Percentiles rank a stretch among this genome's conserved stretches.
Evolutionary conservation across 306 rosid species (phyloP).

Genomic region (Cercis canadensis): DNA sequence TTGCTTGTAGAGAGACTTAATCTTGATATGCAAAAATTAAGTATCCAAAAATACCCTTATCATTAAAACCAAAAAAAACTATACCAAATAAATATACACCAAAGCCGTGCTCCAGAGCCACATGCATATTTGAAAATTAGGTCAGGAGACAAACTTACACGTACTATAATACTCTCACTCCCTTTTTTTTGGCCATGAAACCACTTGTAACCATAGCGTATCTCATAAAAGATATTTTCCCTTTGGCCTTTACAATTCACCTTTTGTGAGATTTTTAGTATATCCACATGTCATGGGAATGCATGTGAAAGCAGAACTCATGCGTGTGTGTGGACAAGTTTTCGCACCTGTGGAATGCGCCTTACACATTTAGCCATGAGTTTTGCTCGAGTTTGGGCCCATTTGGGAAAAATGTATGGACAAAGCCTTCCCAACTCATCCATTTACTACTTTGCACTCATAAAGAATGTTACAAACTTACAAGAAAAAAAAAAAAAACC

Average conservation of each 20-base stretch:
- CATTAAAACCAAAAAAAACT: too few species aligned
- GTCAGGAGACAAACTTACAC: not conserved
- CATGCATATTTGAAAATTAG: slow-evolving; percentile 1
- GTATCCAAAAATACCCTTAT: too few species aligned
- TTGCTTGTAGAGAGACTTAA: too few species aligned
- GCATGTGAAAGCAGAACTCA: slow-evolving; percentile 30
- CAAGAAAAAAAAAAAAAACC: slow-evolving; percentile 23
- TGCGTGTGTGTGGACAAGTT: slow-evolving; percentile 41
- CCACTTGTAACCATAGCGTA: slow-evolving; percentile 14
- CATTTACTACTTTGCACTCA: slow-evolving; percentile 2
- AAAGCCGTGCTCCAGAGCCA: slow-evolving; percentile 24
- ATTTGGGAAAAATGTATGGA: slow-evolving; percentile 35
- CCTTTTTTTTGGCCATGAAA: slow-evolving; percentile 26
- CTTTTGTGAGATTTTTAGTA: slow-evolving; percentile 20
- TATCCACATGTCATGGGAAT: slow-evolving; percentile 9
- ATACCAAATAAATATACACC: too few species aligned
- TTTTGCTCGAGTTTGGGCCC: slow-evolving; percentile 33
- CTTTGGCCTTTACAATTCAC: slow-evolving; percentile 17
- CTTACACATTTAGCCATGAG: slow-evolving; percentile 41
- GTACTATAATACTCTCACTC: not conserved
- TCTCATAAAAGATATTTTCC: not conserved
- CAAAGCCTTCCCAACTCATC: slow-evolving; percentile 43
- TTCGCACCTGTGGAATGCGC: slow-evolving; percentile 33
- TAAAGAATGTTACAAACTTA: slow-evolving; percentile 4
- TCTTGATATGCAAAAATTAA: too few species aligned